Evolutionary conservation across 495 filamentous ascomycete species (phyloP).

Genomic region (Hyaloscypha finlandica): DNA sequence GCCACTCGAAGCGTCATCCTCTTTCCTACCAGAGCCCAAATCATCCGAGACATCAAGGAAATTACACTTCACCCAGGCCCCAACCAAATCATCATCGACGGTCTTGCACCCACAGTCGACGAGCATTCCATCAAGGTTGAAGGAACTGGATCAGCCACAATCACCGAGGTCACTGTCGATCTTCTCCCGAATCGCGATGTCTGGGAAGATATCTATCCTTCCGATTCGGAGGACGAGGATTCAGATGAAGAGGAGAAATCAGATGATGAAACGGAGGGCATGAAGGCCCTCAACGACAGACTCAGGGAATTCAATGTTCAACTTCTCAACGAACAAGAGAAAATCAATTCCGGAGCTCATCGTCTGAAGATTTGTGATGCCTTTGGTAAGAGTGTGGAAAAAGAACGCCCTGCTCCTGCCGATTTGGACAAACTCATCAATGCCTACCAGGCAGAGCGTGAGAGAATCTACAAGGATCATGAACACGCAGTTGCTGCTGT

Average conservation of each 20-base stretch:
- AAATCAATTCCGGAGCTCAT: constrained; percentile 39
- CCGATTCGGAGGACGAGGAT: constrained; percentile 44
- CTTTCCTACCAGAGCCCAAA: constrained; percentile 60
- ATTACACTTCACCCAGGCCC: constrained; percentile 54
- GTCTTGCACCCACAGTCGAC: constrained; percentile 64
- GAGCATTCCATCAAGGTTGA: constrained; percentile 71
- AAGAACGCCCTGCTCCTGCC: constrained; percentile 32
- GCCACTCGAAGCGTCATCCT: constrained; percentile 62
- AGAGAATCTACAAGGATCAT: constrained; percentile 46
- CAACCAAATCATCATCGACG: constrained; percentile 66
- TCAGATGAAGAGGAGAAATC: constrained; percentile 39
- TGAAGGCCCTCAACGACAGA: constrained; percentile 28
- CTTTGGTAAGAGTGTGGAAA: constrained; percentile 42
- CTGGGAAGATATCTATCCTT: constrained; percentile 58
- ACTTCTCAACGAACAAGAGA: constrained; percentile 38
- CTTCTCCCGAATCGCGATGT: constrained; percentile 59
- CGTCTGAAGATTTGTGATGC: constrained; percentile 48
- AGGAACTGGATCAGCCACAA: constrained; percentile 61
- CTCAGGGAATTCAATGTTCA: constrained; percentile 33
- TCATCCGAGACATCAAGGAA: constrained; percentile 63
- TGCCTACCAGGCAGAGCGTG: constrained; percentile 50
- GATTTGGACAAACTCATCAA: constrained; percentile 40
- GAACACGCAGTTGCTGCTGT: constrained; percentile 35
- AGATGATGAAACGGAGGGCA: constrained; percentile 30
- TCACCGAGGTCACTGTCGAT: constrained; percentile 67